Evolutionary conservation across 257 asterid species (phyloP).

Genomic region (Apocynum venetum): DNA sequence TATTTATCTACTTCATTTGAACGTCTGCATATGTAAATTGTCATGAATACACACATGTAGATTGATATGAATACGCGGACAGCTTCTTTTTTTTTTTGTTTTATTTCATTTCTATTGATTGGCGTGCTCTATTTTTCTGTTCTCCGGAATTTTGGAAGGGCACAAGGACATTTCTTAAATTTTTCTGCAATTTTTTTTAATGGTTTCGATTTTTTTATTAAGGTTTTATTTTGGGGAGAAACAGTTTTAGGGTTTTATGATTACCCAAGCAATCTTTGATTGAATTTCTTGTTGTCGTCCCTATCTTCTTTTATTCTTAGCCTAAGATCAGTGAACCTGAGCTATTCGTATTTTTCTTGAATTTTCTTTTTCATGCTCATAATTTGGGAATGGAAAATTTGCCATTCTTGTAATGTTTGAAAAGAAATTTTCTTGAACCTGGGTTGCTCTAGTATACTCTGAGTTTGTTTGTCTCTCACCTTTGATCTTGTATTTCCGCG

Average conservation of each 20-base stretch:
- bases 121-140: not conserved
- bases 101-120: not conserved
- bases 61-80: too few relatives aligned
- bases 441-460: too few relatives aligned
- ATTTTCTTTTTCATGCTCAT: not conserved
- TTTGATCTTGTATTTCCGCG: not conserved
- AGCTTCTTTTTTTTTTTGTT: not conserved
- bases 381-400: not conserved
- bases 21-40: not conserved
- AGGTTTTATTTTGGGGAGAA: conserved; percentile 4
- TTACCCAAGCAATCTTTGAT: not conserved
- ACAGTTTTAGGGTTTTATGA: conserved; percentile 25
- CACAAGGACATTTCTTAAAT: not conserved
- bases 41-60: not conserved
- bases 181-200: conserved; percentile 13
- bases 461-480: not conserved
- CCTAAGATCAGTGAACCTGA: not conserved
- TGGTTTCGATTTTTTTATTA: conserved; percentile 8
- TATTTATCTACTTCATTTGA: not conserved
- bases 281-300: not conserved
- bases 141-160: not conserved
- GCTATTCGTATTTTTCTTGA: not conserved
- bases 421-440: not conserved
- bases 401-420: not conserved
- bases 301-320: not conserved